Percentiles rank a stretch among this genome's conserved stretches.
These are phyloP conservation scores for Erigeron canadensis DNA, from an alignment of 129 eudicot genomes.

Conservation along the genomic window DNA sequence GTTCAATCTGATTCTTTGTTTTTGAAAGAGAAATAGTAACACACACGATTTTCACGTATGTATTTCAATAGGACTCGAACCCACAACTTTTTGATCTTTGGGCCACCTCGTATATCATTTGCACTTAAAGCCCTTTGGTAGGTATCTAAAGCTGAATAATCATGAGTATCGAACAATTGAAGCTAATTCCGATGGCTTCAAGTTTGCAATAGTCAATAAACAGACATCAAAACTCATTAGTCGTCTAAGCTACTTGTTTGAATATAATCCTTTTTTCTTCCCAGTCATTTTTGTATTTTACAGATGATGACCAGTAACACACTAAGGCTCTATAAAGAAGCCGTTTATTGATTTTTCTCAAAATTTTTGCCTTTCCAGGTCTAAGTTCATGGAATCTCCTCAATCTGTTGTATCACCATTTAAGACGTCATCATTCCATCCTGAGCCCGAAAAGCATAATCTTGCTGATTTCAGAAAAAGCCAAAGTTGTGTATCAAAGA, in stretches of 20 bases:
- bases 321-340: background rate
- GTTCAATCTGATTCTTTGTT: too few species aligned
- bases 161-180: background rate
- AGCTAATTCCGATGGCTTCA: background rate
- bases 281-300: background rate
- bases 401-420: slow-evolving; percentile 95
- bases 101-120: too few species aligned
- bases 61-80: too few species aligned
- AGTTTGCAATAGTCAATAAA: too few species aligned
- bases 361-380: slow-evolving; percentile 36
- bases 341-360: background rate
- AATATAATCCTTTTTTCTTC: background rate
- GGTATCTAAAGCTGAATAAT: background rate
- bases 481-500: slow-evolving; percentile 39
- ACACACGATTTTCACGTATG: too few species aligned
- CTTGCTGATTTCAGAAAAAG: slow-evolving; percentile 36
- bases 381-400: slow-evolving; percentile 79
- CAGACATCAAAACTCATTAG: background rate
- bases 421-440: slow-evolving; percentile 43
- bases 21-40: too few species aligned
- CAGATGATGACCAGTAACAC: background rate
- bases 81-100: background rate
- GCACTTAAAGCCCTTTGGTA: too few species aligned
- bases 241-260: background rate
- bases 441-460: slow-evolving; percentile 58